Evolutionary conservation across 2,329 filamentous ascomycete species (phyloP).

Genomic region (Paraconiothyrium sp.): DNA sequence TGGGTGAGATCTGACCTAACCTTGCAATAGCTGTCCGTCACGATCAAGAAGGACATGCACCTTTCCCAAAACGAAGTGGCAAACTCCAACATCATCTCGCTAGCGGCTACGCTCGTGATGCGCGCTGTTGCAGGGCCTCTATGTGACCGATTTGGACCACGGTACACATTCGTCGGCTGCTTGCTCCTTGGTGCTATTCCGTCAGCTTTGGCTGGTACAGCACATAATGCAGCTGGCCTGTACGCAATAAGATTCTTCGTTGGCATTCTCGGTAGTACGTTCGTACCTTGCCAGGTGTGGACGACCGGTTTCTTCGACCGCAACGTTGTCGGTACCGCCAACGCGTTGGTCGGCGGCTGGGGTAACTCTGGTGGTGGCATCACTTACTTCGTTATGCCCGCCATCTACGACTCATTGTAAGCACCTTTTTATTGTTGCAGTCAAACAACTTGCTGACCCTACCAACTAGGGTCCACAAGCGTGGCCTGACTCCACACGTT

Average conservation of each 20-base stretch:
- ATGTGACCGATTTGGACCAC: slow-evolving; percentile 86
- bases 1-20: slow-evolving; percentile 54
- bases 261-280: slow-evolving; percentile 79
- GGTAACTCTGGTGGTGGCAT: slow-evolving; percentile 90
- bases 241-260: slow-evolving; percentile 81
- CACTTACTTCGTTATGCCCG: slow-evolving; percentile 94
- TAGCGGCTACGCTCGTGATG: slow-evolving; percentile 70
- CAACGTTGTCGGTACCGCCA: slow-evolving; percentile 88
- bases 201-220: slow-evolving; percentile 81
- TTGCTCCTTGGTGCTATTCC: slow-evolving; percentile 83
- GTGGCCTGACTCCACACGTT: slow-evolving; percentile 69
- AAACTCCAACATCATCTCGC: slow-evolving; percentile 90
- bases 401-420: slow-evolving; percentile 78
- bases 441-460: neutral
- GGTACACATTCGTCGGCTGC: slow-evolving; percentile 78
- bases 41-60: slow-evolving; percentile 80
- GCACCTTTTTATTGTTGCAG: neutral
- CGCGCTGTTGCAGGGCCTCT: slow-evolving; percentile 80
- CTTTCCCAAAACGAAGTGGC: slow-evolving; percentile 76
- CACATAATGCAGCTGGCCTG: slow-evolving; percentile 73
- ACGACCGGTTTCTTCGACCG: slow-evolving; percentile 93
- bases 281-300: slow-evolving; percentile 92
- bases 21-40: slow-evolving; percentile 52
- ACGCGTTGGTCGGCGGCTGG: slow-evolving; percentile 83
- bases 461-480: slow-evolving; percentile 54